Base-by-base conservation (phyloP, 83 land plant species). In the Thuja plicata region DNA sequence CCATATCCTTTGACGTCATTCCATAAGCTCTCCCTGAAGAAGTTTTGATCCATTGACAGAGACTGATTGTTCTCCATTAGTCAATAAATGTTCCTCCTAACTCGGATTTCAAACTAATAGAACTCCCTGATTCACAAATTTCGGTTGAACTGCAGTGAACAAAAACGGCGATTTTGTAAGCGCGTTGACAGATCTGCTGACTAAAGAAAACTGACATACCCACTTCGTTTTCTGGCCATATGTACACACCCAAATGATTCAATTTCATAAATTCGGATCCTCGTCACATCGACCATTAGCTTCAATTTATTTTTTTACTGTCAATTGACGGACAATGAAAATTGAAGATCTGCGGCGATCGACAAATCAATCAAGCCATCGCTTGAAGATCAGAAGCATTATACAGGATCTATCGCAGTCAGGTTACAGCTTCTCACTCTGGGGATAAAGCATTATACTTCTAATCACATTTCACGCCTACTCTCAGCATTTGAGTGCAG, bases 11-110 rank as follows among this genome's bases (percentile, higher is more conserved):
- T 83, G 32, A 13, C 35, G 48, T 83, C 86, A 46, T 83, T 83
- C 86, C 86, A 83, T 30, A 34, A 13, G 34, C 34, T 83, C 34
- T 83, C 86, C 15, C 86, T 46, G 55, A 83, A 83, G 54, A 46
- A 83, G 34, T 83, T n/a, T 30, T 34, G 85, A 83, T 83, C 85
- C 35, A 41, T 46, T 11, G 55, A 45, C 54, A 83, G 48, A 46
- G 85, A 48, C 32, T 30, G 50, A 48, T 83, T 83, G 34, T 48
- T 83, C 55, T 83, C 85, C 85, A 83, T 83, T 30, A 80, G 27
- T 41, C 24, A 40, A 21, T 40, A n/a, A 30, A 83, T 35, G 13
- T 7, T 76, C 79, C 24, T 40, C 5, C 32, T 21, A 48, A 83
- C 54, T 83, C 17, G 5, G 48, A 83, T 30, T n/a, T 46, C 84